A percentile compares a stretch with the other conserved stretches of the same genome.
Evolutionary conservation across 2,329 filamentous ascomycete species (phyloP).

Genomic region (Aspergillus sp.): DNA sequence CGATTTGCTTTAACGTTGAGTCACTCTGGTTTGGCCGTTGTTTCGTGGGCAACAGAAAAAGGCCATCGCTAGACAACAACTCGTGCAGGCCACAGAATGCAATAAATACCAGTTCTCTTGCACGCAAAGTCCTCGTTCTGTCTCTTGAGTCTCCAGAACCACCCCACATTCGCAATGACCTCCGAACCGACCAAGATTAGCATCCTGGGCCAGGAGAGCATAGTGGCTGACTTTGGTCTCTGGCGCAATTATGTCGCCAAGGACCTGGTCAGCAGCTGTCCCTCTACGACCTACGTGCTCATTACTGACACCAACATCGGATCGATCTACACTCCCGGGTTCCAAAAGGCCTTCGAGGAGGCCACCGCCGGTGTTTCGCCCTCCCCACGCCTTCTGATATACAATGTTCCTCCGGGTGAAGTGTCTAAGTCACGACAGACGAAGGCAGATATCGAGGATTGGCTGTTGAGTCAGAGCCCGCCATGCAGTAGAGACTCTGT

Average conservation of each 20-base stretch:
- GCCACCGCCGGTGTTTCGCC: slow-evolving; percentile 39
- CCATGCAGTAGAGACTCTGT: slow-evolving; percentile 90
- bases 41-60: not conserved
- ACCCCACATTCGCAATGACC: slow-evolving; percentile 18
- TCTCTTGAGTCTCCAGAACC: too few species aligned
- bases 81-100: slow-evolving; percentile 3
- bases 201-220: slow-evolving; percentile 82
- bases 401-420: slow-evolving; percentile 83
- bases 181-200: slow-evolving; percentile 54
- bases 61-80: not conserved
- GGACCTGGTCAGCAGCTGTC: slow-evolving; percentile 68
- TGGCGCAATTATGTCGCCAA: slow-evolving; percentile 74
- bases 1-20: not conserved
- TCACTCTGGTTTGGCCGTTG: not conserved
- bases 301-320: slow-evolving; percentile 93
- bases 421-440: slow-evolving; percentile 87
- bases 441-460: slow-evolving; percentile 94
- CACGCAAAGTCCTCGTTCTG: slow-evolving; percentile 5
- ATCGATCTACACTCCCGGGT: slow-evolving; percentile 69
- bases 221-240: slow-evolving; percentile 83
- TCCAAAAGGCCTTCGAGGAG: slow-evolving; percentile 57
- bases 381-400: slow-evolving; percentile 66
- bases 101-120: slow-evolving; percentile 11
- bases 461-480: slow-evolving; percentile 76
- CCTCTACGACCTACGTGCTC: slow-evolving; percentile 87